These are phyloP conservation scores for Pyrus communis DNA, from an alignment of 306 rosid genomes.

Conservation along the genomic window DNA sequence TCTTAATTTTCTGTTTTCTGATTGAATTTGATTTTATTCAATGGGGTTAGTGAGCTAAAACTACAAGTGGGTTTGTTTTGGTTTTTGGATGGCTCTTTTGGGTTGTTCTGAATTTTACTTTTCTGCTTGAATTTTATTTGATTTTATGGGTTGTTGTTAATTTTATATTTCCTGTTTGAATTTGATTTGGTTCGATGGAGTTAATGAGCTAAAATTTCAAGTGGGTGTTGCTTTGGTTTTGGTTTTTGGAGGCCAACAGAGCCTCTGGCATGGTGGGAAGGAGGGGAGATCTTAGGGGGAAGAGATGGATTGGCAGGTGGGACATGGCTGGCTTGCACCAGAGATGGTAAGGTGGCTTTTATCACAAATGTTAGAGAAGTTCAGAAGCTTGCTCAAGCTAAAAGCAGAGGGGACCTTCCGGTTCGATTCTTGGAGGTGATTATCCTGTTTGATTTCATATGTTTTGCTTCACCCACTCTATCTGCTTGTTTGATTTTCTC, in stretches of 20 bases:
- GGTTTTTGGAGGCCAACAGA: slow-evolving; percentile 39
- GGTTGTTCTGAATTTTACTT: too few relatives aligned
- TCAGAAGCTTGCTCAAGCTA: slow-evolving; percentile 29
- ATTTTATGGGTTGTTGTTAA: too few relatives aligned
- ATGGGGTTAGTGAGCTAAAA: background rate
- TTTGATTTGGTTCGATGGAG: background rate
- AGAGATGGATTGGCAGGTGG: slow-evolving; percentile 59
- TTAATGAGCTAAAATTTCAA: background rate
- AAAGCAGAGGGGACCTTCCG: slow-evolving; percentile 66
- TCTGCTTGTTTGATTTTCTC: slow-evolving; percentile 5
- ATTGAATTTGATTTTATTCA: background rate
- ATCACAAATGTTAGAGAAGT: slow-evolving; percentile 71
- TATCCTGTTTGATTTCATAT: background rate
- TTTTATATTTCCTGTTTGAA: too few relatives aligned
- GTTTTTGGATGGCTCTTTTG: background rate
- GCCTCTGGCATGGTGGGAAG: slow-evolving; percentile 66
- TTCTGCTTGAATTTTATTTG: background rate
- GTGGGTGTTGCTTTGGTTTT: background rate
- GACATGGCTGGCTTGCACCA: slow-evolving; percentile 63
- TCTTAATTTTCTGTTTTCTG: background rate
- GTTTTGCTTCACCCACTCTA: background rate
- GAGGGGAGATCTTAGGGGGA: slow-evolving; percentile 53
- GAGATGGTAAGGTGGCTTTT: slow-evolving; percentile 56
- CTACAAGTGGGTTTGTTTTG: background rate
- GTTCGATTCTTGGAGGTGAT: slow-evolving; percentile 57